These are phyloP conservation scores for Brettanomyces anomalus DNA, from an alignment of 805 yeast genomes.

Conservation along the genomic window DNA sequence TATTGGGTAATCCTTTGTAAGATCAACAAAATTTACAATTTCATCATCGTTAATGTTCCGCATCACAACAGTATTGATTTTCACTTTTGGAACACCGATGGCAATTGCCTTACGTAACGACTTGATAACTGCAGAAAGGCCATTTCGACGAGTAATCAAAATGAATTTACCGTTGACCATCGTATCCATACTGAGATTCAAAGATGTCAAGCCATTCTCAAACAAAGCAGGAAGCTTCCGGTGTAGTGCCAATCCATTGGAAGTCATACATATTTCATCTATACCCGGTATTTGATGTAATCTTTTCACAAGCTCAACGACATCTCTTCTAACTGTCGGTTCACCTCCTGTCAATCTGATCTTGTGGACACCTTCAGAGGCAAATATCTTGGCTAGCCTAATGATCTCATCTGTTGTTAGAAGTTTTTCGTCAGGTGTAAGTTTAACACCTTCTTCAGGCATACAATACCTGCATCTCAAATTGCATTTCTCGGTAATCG, in stretches of 20 bases:
- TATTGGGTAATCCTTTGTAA: constrained; percentile 30
- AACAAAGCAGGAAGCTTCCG: constrained; percentile 36
- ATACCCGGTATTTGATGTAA: constrained; percentile 33
- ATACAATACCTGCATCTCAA: constrained; percentile 40
- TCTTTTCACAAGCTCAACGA: constrained; percentile 32
- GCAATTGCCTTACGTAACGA: constrained; percentile 35
- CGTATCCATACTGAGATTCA: constrained; percentile 42
- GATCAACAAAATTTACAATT: constrained; percentile 34
- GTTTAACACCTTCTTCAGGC: constrained; percentile 49
- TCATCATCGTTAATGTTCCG: constrained; percentile 44
- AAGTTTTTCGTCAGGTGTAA: constrained; percentile 33
- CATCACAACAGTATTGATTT: constrained; percentile 43
- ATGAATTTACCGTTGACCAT: constrained; percentile 41
- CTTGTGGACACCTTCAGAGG: constrained; percentile 39
- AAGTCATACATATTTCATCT: constrained; percentile 40
- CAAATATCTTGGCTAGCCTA: constrained; percentile 34
- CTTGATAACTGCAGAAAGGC: constrained; percentile 35
- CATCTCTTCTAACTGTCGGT: constrained; percentile 44
- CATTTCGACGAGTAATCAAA: constrained; percentile 41
- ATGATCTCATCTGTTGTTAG: constrained; percentile 37
- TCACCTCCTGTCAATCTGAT: constrained; percentile 49
- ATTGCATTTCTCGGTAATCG: constrained; percentile 44
- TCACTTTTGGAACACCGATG: constrained; percentile 35
- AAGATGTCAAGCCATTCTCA: constrained; percentile 34
- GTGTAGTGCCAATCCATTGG: constrained; percentile 42